Percentiles rank a stretch among this genome's conserved stretches.
These are phyloP conservation scores for Strobilomyces dryophilus DNA, from an alignment of 768 basidiomycete species.

Conservation along the genomic window DNA sequence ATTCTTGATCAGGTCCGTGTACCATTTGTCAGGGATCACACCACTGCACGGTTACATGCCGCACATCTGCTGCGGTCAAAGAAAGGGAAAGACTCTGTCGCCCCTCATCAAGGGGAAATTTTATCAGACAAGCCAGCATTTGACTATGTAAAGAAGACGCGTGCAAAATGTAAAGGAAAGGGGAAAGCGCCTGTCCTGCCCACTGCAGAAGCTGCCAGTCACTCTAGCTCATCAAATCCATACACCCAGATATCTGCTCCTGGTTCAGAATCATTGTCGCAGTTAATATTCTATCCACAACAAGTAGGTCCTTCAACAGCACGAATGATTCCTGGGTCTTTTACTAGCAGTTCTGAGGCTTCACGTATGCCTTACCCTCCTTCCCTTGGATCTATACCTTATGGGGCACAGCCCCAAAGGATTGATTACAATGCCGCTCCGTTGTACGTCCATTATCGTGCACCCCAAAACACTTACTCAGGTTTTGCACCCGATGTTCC, in stretches of 20 bases:
- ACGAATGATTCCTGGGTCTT: not conserved
- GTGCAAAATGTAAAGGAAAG: not conserved
- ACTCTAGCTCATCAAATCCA: too few species aligned
- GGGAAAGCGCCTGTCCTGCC: not conserved
- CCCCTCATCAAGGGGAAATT: not conserved
- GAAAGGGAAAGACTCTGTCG: not conserved
- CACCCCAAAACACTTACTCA: not conserved
- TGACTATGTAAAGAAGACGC: not conserved
- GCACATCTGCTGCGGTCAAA: not conserved
- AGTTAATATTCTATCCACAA: too few species aligned
- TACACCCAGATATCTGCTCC: not conserved
- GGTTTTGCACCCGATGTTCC: not conserved
- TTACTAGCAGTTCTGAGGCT: not conserved
- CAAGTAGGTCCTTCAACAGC: not conserved
- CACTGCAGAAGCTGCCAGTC: too few species aligned
- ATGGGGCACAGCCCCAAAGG: not conserved
- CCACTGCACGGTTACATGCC: not conserved
- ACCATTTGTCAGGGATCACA: not conserved
- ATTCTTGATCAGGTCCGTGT: not conserved
- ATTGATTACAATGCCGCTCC: not conserved
- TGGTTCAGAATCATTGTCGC: not conserved
- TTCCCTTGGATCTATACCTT: not conserved
- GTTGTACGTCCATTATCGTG: not conserved
- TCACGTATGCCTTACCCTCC: not conserved
- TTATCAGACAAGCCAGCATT: not conserved